Conservation (phyloP, 768 basidiomycete genomes). For the Boletus barrowsii region DNA sequence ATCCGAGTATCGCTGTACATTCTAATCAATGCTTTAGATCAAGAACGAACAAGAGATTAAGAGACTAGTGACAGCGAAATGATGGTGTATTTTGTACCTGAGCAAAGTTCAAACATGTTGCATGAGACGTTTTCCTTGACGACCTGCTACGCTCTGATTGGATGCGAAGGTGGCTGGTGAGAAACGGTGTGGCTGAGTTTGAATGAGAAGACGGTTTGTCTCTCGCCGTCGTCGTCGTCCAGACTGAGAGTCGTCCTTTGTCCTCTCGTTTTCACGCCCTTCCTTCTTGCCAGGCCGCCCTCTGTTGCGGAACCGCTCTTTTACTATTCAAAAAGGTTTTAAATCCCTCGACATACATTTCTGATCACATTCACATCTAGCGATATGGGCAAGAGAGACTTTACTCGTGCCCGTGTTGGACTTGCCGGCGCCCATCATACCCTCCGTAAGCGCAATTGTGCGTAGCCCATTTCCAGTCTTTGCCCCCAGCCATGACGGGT, state of each 20-base stretch:
- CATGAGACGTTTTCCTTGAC: neutral
- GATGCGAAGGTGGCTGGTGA: neutral
- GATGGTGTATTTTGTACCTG: neutral
- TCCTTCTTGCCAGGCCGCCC: conserved; percentile 21
- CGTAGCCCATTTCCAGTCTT: neutral
- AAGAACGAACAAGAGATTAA: conserved; percentile 18
- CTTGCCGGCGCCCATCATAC: conserved; percentile 18
- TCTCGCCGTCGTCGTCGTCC: conserved; percentile 7
- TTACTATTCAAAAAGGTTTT: conserved; percentile 7
- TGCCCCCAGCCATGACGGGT: neutral
- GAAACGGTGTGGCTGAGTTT: conserved; percentile 21
- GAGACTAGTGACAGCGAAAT: conserved; percentile 13
- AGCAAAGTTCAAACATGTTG: neutral
- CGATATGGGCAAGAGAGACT: conserved; percentile 31
- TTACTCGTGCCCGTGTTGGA: conserved; percentile 24
- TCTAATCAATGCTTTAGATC: conserved; percentile 18
- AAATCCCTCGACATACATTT: neutral
- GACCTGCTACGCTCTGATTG: neutral
- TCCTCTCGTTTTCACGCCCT: conserved; percentile 17
- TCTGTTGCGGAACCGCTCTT: conserved; percentile 29
- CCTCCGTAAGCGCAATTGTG: conserved; percentile 27
- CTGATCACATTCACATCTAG: conserved; percentile 1
- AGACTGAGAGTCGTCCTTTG: neutral
- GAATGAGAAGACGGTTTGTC: conserved; percentile 12
- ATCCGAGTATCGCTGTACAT: too few species aligned